Evolutionary conservation across 1,284 basidiomycete species (phyloP).

Genomic region (Xerocomus nothofagi): DNA sequence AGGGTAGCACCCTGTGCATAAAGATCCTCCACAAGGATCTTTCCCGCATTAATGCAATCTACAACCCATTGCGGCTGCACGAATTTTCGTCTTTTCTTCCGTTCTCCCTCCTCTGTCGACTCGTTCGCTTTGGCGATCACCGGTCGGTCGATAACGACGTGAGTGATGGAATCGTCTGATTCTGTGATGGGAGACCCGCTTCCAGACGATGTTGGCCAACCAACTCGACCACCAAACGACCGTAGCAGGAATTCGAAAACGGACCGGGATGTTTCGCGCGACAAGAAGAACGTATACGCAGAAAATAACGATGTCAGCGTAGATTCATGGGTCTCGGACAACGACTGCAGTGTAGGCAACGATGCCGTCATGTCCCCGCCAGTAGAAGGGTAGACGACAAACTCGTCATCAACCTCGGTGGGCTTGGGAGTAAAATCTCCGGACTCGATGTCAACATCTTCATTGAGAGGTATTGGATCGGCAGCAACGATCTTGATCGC

Average conservation of each 20-base stretch:
- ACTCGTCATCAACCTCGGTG: constrained; percentile 66
- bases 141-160: constrained; percentile 95
- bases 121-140: constrained; percentile 49
- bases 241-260: constrained; percentile 96
- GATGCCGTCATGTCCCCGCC: constrained; percentile 51
- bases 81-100: constrained; percentile 75
- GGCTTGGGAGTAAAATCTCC: constrained; percentile 31
- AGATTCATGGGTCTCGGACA: constrained; percentile 59
- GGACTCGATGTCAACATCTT: constrained; percentile 43
- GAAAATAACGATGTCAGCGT: constrained; percentile 70
- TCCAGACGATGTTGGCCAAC: constrained; percentile 87
- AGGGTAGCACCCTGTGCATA: constrained; percentile 88
- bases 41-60: constrained; percentile 90
- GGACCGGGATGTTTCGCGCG: constrained; percentile 88
- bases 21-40: constrained; percentile 80
- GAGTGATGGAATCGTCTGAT: constrained; percentile 83
- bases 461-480: constrained; percentile 30
- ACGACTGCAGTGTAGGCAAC: constrained; percentile 79
- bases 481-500: constrained; percentile 66
- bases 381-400: constrained; percentile 64
- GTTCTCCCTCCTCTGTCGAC: constrained; percentile 60
- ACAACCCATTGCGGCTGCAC: constrained; percentile 99
- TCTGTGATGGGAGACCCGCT: constrained; percentile 80
- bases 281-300: constrained; percentile 92
- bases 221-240: constrained; percentile 87